Evolutionary conservation across 306 rosid species (phyloP).

Genomic region (Casuarina glauca): DNA sequence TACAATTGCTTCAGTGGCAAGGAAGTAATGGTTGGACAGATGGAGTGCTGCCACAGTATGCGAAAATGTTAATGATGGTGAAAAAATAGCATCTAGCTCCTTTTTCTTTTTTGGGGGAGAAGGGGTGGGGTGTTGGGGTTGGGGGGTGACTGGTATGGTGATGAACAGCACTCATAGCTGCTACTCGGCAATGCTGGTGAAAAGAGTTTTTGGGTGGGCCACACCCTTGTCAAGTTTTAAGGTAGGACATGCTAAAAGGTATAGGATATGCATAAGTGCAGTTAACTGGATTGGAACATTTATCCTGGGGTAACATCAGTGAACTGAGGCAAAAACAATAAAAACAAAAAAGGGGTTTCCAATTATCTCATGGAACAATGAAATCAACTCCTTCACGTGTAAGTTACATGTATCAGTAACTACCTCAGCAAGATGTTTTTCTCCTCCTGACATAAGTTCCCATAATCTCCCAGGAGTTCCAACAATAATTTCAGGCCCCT

Average conservation of each 20-base stretch:
- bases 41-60: background rate
- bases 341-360: background rate
- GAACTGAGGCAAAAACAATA: background rate
- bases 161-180: background rate
- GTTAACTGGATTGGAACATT: background rate
- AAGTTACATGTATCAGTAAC: constrained; percentile 16
- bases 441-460: constrained; percentile 94
- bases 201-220: background rate
- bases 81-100: background rate
- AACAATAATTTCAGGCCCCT: constrained; percentile 85
- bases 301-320: background rate
- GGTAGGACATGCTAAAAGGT: background rate
- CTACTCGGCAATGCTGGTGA: background rate
- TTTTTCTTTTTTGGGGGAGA: background rate
- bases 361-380: background rate
- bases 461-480: constrained; percentile 98
- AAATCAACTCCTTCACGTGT: background rate
- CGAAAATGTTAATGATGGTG: background rate
- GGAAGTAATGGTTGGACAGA: background rate
- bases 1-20: too few species aligned
- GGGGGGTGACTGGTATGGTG: too few species aligned
- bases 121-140: background rate
- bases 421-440: constrained; percentile 83
- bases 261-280: background rate
- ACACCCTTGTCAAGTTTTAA: background rate